Evolutionary conservation across 2,329 filamentous ascomycete genomes (phyloP), one percentile per base, ranked within the genome.

Genomic region (Cladophialophora chaetospira): DNA sequence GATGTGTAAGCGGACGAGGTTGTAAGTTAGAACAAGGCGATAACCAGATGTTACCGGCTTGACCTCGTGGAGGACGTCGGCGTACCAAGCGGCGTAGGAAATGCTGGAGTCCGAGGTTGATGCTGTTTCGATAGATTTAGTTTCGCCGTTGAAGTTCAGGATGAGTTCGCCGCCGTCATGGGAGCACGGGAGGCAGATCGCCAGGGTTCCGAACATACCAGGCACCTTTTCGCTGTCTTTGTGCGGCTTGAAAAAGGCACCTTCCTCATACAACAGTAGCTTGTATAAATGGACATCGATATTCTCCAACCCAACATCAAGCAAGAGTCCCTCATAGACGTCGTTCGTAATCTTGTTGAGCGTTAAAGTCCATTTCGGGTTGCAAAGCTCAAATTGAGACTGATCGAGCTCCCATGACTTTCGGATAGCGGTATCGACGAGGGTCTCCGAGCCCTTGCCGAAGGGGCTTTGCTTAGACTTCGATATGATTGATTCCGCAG

Each of bases 21-120:
- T 82, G 67, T 82, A 85, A 0, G 75, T 80, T 9, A 84, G 61
- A 8, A 81, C 79, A 53, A 78, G 73, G 2, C 79, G 77, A 62
- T 78, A 75, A 2, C 81, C 81, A 0, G 72, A 74, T 0, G 61
- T 72, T 2, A 83, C 71, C 1, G 75, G 73, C 13, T 74, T 68
- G n/a, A 82, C 71, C 64, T 83, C 75, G 61, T 83, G 78, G 1
- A 69, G 71, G 0, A 83, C 79, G 53, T 83, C 79, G 0, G 78
- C 76, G 64, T 81, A 83, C 82, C 75, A 77, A 3, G 65, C 66
- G 11, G 56, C 63, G 35, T 53, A 66, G 2, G 61, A 63, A 6
- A 56, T 47, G 8, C 42, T 66, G 31, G 68, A 74, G 1, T 59
- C 62, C 0, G 73, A 75, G 1, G 17, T 28, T 3, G 61, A 31